Conservation (phyloP, 805 yeast genomes). For the Metschnikowia dekortorum region DNA sequence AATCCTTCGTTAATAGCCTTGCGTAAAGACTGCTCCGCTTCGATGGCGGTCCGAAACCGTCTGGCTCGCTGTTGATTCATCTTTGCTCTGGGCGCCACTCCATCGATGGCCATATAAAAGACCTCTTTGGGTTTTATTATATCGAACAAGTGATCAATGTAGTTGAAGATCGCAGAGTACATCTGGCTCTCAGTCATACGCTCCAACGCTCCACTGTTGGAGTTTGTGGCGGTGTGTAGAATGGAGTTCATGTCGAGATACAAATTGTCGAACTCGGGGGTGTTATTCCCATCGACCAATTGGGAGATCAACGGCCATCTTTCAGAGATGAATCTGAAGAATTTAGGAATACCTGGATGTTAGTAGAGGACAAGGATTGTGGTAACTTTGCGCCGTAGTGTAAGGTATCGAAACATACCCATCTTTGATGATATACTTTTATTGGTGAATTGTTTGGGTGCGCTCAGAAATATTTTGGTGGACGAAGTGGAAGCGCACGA, state of each 20-base stretch:
- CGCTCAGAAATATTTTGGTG: neutral
- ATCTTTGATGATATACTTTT: neutral
- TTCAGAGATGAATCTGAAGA: conserved; percentile 93
- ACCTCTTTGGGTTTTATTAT: conserved; percentile 81
- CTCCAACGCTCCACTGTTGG: conserved; percentile 55
- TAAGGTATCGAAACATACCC: conserved; percentile 6
- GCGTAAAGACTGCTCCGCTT: conserved; percentile 74
- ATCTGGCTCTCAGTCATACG: conserved; percentile 85
- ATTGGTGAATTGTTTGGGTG: neutral
- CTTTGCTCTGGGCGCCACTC: conserved; percentile 98
- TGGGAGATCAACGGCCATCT: conserved; percentile 98
- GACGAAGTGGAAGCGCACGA: conserved; percentile 6
- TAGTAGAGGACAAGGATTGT: neutral
- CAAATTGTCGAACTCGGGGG: conserved; percentile 92
- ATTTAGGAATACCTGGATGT: conserved; percentile 82
- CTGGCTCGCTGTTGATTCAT: conserved; percentile 98
- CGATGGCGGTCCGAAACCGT: conserved; percentile 89
- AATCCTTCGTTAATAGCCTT: conserved; percentile 73
- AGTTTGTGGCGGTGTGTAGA: conserved; percentile 88
- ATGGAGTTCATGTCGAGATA: conserved; percentile 98
- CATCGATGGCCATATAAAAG: conserved; percentile 96
- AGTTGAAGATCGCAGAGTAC: conserved; percentile 87
- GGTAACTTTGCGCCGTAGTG: no score
- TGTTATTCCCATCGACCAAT: conserved; percentile 70
- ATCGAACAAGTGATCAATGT: conserved; percentile 88